Conservation (phyloP, 2,329 filamentous ascomycete genomes). For the Pseudogymnoascus sp. region DNA sequence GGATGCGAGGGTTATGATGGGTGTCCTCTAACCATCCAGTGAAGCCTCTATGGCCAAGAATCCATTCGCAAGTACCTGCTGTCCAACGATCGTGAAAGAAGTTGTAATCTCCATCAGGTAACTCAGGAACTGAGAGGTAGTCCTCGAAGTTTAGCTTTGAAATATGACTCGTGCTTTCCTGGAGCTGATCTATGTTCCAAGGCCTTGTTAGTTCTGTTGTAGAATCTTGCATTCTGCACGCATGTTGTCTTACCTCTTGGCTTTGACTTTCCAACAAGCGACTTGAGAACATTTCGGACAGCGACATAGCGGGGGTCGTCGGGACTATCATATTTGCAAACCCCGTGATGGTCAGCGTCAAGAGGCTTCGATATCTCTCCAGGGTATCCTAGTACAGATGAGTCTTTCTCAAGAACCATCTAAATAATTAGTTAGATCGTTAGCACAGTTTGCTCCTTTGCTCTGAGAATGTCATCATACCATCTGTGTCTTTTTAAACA, state of each 20-base stretch:
- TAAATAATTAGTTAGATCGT: neutral
- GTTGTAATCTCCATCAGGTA: neutral
- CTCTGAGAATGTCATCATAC: neutral
- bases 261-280: neutral
- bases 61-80: neutral
- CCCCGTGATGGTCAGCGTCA: slow-evolving; percentile 27
- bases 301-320: slow-evolving; percentile 31
- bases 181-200: neutral
- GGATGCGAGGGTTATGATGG: neutral
- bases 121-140: neutral
- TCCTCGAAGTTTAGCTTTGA: neutral
- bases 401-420: slow-evolving; percentile 24
- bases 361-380: slow-evolving; percentile 21
- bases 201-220: neutral
- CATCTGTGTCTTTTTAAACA: neutral
- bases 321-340: slow-evolving; percentile 27
- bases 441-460: neutral
- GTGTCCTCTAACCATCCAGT: neutral
- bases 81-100: neutral
- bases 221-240: neutral
- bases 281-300: slow-evolving; percentile 21
- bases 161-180: neutral
- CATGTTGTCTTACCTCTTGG: neutral
- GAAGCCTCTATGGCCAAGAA: neutral
- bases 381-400: slow-evolving; percentile 23